These are phyloP conservation scores for Yamadazyma songkhlaensis DNA, from an alignment of 1,139 yeast species.

Conservation along the genomic window DNA sequence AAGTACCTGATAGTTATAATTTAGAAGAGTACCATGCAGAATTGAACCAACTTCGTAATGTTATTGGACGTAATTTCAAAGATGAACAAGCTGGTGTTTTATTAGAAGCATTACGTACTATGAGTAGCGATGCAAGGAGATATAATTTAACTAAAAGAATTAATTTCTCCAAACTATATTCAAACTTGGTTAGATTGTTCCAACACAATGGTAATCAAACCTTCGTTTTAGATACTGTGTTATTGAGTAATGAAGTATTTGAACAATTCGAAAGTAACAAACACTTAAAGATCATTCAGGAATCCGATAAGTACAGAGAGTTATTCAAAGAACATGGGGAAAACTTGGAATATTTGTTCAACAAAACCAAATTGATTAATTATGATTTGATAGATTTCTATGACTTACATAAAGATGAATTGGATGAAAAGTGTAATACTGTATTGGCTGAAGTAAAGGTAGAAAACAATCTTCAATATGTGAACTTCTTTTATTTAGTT, in stretches of 20 bases:
- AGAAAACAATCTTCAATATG: slow-evolving; percentile 8
- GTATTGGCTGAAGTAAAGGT: slow-evolving; percentile 8
- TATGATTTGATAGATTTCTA: slow-evolving; percentile 13
- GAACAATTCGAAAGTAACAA: slow-evolving; percentile 21
- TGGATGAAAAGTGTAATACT: slow-evolving; percentile 3
- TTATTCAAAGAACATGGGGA: slow-evolving; percentile 5
- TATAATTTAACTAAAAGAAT: slow-evolving; percentile 13
- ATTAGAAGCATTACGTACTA: slow-evolving; percentile 13
- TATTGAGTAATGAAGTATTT: slow-evolving; percentile 29
- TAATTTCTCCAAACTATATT: slow-evolving; percentile 26
- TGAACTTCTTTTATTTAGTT: slow-evolving; percentile 6
- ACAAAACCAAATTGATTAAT: slow-evolving; percentile 4
- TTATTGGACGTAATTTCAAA: slow-evolving; percentile 15
- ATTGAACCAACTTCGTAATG: slow-evolving; percentile 24
- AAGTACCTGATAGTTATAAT: slow-evolving; percentile 36
- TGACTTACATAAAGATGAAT: slow-evolving; percentile 11
- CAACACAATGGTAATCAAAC: slow-evolving; percentile 30
- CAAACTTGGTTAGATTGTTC: slow-evolving; percentile 32
- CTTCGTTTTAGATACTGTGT: slow-evolving; percentile 35
- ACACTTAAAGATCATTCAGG: neutral
- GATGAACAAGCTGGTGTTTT: slow-evolving; percentile 5
- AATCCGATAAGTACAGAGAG: slow-evolving; percentile 2
- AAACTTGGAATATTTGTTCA: slow-evolving; percentile 4
- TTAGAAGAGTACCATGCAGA: slow-evolving; percentile 36
- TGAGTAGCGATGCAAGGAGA: slow-evolving; percentile 19